phyloP scores from a whole-genome alignment of 2,329 filamentous ascomycete genomes.

The Aspergillus calidoustus region DNA sequence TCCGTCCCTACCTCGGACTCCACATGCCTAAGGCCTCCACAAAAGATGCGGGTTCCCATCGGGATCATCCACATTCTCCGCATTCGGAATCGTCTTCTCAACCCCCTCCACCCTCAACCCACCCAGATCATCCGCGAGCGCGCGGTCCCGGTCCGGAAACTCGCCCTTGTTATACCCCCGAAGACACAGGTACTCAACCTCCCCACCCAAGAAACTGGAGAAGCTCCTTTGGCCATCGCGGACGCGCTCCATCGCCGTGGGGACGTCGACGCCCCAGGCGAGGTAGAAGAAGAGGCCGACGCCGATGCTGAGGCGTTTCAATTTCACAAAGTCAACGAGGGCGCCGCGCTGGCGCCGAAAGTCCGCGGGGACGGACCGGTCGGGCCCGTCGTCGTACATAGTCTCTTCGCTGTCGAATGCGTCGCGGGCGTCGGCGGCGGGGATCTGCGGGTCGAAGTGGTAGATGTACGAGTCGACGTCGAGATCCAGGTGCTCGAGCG shows the following conservation, averaged over 20 bases:
- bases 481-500: background rate
- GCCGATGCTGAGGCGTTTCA: background rate
- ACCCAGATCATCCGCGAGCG: background rate
- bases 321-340: background rate
- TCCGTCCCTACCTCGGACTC: background rate
- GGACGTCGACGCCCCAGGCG: background rate
- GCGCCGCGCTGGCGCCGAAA: no score
- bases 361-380: background rate
- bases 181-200: background rate
- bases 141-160: background rate
- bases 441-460: background rate
- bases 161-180: background rate
- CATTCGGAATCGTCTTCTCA: background rate
- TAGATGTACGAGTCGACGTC: background rate
- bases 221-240: background rate
- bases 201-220: background rate
- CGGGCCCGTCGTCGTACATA: background rate
- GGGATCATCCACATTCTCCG: background rate
- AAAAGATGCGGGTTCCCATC: background rate
- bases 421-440: background rate
- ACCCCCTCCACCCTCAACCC: background rate
- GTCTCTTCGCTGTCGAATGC: background rate
- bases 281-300: background rate
- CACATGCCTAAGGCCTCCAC: background rate
- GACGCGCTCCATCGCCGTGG: background rate